Conservation (phyloP, 768 basidiomycete genomes). For the Tricholomella constricta region DNA sequence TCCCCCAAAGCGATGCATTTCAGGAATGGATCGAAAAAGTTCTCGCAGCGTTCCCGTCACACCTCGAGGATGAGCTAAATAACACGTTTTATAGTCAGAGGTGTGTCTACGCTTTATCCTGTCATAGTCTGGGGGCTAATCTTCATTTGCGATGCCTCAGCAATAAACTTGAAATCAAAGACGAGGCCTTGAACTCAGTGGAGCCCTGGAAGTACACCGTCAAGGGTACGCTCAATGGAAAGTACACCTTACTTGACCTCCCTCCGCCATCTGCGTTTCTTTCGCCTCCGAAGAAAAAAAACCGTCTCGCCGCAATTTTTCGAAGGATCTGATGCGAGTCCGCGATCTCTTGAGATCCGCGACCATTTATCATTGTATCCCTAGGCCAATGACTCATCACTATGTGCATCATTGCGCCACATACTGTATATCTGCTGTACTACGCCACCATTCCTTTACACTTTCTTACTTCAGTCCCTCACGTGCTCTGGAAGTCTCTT, state of each 20-base stretch:
- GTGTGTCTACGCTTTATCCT: neutral
- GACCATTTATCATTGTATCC: too few relatives aligned
- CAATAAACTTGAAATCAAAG: constrained; percentile 13
- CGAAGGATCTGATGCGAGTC: neutral
- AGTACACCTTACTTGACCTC: constrained; percentile 8
- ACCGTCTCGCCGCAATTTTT: constrained; percentile 5
- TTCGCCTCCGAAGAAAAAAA: neutral
- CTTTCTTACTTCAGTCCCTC: neutral
- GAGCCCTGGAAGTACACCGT: constrained; percentile 15
- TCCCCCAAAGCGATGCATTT: constrained; percentile 34
- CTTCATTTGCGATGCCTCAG: neutral
- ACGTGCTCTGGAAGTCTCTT: neutral
- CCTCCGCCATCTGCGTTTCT: neutral
- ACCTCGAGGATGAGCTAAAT: constrained; percentile 8
- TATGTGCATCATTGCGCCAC: too few relatives aligned
- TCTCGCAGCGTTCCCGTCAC: constrained; percentile 19
- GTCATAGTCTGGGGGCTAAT: neutral
- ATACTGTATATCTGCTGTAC: too few relatives aligned
- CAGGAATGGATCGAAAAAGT: constrained; percentile 38
- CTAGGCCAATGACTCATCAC: too few relatives aligned
- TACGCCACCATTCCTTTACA: too few relatives aligned
- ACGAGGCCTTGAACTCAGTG: constrained; percentile 4
- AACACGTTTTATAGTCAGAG: constrained; percentile 16
- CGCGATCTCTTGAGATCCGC: neutral
- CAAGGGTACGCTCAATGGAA: neutral